Conservation (phyloP, 768 basidiomycete genomes). For the Hericium rajendrae region DNA sequence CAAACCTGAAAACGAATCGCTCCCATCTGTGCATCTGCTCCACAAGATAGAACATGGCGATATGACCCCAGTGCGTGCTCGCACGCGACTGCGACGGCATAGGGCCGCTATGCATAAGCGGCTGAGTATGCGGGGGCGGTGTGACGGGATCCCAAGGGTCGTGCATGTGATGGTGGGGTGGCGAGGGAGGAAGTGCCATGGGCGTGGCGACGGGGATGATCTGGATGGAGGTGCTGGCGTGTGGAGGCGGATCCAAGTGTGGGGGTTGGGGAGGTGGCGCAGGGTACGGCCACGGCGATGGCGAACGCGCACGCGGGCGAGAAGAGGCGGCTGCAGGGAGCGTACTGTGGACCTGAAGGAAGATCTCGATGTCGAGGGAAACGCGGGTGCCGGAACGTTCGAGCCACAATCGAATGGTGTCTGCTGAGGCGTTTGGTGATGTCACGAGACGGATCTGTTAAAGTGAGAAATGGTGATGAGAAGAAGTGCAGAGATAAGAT, state of each 20-base stretch:
- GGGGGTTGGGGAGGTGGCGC: constrained; percentile 14
- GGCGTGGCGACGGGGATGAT: constrained; percentile 12
- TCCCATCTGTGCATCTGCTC: constrained; percentile 80
- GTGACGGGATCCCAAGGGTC: constrained; percentile 9
- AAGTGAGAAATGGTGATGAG: neutral
- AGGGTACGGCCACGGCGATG: constrained; percentile 15
- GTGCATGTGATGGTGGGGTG: constrained; percentile 3
- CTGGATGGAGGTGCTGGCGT: constrained; percentile 14
- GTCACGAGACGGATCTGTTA: constrained; percentile 64
- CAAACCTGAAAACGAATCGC: constrained; percentile 71
- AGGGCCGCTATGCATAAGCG: constrained; percentile 3
- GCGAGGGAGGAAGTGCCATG: constrained; percentile 13
- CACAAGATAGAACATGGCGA: constrained; percentile 69
- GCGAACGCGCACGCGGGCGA: constrained; percentile 13
- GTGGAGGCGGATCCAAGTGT: constrained; percentile 16
- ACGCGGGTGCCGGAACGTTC: constrained; percentile 64
- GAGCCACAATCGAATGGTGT: constrained; percentile 75
- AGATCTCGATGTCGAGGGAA: constrained; percentile 75
- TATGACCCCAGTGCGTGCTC: constrained; percentile 70
- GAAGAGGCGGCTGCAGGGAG: constrained; percentile 10
- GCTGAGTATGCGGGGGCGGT: constrained; percentile 14
- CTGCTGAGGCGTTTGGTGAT: constrained; percentile 58
- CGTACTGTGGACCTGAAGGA: constrained; percentile 38
- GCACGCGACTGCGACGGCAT: constrained; percentile 24
- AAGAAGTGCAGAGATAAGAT: neutral